Evolutionary conservation across 352 stramenopile genomes (phyloP), one percentile per base, ranked within the genome.

Genomic region (Phytophthora chlamydospora): DNA sequence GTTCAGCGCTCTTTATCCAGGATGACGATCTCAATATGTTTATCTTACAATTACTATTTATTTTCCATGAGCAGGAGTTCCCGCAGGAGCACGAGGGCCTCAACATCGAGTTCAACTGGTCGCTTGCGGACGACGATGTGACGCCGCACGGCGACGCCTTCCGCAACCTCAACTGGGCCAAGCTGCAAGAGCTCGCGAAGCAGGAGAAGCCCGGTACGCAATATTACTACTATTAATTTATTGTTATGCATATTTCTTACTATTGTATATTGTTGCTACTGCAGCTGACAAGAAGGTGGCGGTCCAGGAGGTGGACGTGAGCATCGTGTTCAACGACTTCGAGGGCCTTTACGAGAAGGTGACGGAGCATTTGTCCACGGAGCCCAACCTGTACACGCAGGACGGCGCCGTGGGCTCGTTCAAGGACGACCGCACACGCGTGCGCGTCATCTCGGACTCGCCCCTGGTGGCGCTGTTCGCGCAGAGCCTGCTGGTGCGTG

Each of bases 81-180:
- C 85, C 85, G 5, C 53, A 91, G 56, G 80, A 92, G 66, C 80
- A 86, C 62, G 85, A 93, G 19, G 85, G 80, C 3, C 69, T 93
- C 11, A 86, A 93, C 73, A 91, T 93, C 32, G 83, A 95, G 58
- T 92, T 95, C 57, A 95, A 95, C 68, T 95, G 85, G 85, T 93
- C 83, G 53, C 70, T 95, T 4, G 85, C 80, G 0, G 75, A 89
- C 36, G 83, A 95, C 60, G 85, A 95, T 55, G 81, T 95, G 55
- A 91, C 82, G 47, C 82, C 85, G 41, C 76, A 89, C 57, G 81
- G 84, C 31, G 83, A 93, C 60, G 83, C 80, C 13, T 93, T 85
- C 69, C 81, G 78, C 45, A 95, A 95, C 72, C 72, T 93, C 32
- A 75, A 60, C 54, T 93, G 77, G 76, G 60, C 68, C 21, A 87